Conservation (phyloP, 208 protist species). For the Phytomonas francai region DNA sequence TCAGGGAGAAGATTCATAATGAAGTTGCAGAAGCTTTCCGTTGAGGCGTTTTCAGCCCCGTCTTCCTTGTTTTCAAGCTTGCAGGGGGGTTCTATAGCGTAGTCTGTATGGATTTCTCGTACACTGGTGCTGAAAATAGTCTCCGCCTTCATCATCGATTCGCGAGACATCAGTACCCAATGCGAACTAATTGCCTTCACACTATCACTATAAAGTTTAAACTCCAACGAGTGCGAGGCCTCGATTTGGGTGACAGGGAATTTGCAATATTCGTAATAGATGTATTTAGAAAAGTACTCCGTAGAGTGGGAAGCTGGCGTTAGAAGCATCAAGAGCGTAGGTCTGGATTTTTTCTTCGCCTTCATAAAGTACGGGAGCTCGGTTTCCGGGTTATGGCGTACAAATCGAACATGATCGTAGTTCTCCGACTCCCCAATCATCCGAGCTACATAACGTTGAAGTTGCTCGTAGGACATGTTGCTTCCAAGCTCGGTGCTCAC, state of each 20-base stretch:
- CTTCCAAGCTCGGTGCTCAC: slow-evolving; percentile 61
- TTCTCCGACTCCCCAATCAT: slow-evolving; percentile 57
- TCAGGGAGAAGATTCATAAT: slow-evolving; percentile 30
- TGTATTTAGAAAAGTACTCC: slow-evolving; percentile 32
- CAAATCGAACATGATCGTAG: slow-evolving; percentile 83
- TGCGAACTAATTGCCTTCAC: slow-evolving; percentile 67
- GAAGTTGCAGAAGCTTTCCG: slow-evolving; percentile 20
- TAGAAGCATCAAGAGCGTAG: slow-evolving; percentile 60
- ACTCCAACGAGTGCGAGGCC: slow-evolving; percentile 77
- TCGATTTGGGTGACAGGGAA: slow-evolving; percentile 83
- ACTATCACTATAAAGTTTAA: slow-evolving; percentile 65
- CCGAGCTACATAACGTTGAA: slow-evolving; percentile 74
- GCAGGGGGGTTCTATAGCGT: slow-evolving; percentile 9
- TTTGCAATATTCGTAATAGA: slow-evolving; percentile 88
- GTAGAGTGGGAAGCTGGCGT: slow-evolving; percentile 44
- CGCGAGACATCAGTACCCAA: slow-evolving; percentile 76
- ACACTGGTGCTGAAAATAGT: slow-evolving; percentile 64
- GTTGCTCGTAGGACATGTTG: slow-evolving; percentile 86
- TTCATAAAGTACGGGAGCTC: slow-evolving; percentile 86
- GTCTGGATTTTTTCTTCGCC: slow-evolving; percentile 55
- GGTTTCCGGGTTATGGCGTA: slow-evolving; percentile 79
- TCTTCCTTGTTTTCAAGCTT: slow-evolving; percentile 11
- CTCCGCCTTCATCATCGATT: slow-evolving; percentile 43
- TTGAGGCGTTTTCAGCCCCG: slow-evolving; percentile 1
- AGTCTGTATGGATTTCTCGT: slow-evolving; percentile 49